These are phyloP conservation scores for Dinochytrium kinnereticum DNA, from an alignment of 371 early-diverging fungal genomes.

Conservation along the genomic window DNA sequence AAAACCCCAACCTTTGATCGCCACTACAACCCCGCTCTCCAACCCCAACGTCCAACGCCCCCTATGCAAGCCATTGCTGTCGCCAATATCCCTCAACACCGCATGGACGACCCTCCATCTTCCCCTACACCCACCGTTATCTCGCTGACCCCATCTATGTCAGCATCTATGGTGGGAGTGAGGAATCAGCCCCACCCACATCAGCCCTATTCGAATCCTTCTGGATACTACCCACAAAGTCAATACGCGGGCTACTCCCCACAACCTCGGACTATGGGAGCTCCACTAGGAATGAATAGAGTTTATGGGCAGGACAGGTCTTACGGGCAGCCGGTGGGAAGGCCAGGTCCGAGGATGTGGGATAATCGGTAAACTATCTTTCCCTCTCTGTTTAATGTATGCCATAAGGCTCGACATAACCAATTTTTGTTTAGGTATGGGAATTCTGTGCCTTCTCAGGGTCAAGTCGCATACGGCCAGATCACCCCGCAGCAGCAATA, in stretches of 20 bases:
- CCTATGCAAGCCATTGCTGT: neutral
- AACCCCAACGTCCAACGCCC: neutral
- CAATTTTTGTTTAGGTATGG: neutral
- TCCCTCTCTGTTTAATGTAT: no score
- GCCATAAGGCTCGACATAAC: neutral
- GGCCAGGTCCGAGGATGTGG: no score
- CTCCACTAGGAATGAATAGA: no score
- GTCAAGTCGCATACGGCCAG: conserved; percentile 4
- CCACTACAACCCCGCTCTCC: neutral
- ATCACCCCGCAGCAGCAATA: conserved; percentile 4
- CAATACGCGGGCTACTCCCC: neutral
- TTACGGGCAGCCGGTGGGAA: no score
- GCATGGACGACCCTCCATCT: neutral
- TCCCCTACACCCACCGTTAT: neutral
- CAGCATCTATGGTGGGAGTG: conserved; percentile 7
- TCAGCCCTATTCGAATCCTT: no score
- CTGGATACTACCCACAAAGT: neutral
- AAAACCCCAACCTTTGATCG: neutral
- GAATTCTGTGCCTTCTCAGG: neutral
- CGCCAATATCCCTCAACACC: neutral
- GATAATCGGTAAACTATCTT: no score
- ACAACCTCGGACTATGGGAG: neutral
- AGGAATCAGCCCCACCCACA: conserved; percentile 2
- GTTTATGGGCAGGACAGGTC: no score
- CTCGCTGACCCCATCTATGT: conserved; percentile 13